A percentile compares a stretch with the other conserved stretches of the same genome.
These are phyloP conservation scores for Cenchrus americanus DNA, from an alignment of 176 grass and related monocot genomes.

Conservation along the genomic window DNA sequence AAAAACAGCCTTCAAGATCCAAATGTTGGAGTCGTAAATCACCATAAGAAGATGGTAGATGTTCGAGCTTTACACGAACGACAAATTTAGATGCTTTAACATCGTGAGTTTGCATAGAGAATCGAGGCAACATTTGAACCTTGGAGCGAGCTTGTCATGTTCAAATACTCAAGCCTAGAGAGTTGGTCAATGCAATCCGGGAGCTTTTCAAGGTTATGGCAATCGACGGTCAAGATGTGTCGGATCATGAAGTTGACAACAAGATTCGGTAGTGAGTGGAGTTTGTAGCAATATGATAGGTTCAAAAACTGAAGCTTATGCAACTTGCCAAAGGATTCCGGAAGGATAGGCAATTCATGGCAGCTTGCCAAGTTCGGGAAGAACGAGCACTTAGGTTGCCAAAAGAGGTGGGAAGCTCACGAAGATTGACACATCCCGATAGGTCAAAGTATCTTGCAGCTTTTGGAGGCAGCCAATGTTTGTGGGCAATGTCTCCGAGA, in stretches of 20 bases:
- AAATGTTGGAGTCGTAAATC: neutral
- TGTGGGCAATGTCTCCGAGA: conserved; percentile 22
- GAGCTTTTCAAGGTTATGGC: neutral
- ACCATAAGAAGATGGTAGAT: neutral
- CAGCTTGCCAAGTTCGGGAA: conserved; percentile 43
- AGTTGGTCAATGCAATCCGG: too few species aligned
- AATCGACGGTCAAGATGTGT: conserved; percentile 42
- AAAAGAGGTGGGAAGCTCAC: neutral
- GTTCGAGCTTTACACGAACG: too few species aligned
- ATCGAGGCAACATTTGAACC: too few species aligned
- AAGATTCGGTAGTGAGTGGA: conserved; percentile 30
- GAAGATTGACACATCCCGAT: conserved; percentile 9
- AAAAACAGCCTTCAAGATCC: neutral
- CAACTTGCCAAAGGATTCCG: conserved; percentile 36
- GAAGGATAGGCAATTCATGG: conserved; percentile 22
- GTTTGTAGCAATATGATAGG: conserved; percentile 36
- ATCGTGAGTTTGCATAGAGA: too few species aligned
- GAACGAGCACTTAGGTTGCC: neutral
- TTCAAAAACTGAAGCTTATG: conserved; percentile 25
- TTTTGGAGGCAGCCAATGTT: conserved; percentile 41
- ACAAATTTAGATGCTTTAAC: too few species aligned
- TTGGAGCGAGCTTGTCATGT: too few species aligned
- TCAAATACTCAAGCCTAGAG: too few species aligned
- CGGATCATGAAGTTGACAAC: conserved; percentile 38
- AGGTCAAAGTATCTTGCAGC: conserved; percentile 45